These are phyloP conservation scores for Yarrowia sp. DNA, from an alignment of 805 yeast genomes.

Conservation along the genomic window DNA sequence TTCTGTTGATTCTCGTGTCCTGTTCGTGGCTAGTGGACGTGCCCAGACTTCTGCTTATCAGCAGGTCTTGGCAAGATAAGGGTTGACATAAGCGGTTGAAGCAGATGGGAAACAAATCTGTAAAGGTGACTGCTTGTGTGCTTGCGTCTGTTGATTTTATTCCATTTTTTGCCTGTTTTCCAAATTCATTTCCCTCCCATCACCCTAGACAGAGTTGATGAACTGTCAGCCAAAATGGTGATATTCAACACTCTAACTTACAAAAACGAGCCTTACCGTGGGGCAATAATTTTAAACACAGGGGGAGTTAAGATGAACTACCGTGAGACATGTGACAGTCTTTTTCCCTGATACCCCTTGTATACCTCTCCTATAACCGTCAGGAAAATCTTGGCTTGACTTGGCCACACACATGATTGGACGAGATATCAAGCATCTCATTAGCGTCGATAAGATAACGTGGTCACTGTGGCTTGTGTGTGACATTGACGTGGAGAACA, in stretches of 20 bases:
- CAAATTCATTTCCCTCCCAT: neutral
- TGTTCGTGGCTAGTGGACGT: slow-evolving; percentile 1
- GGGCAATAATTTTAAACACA: no score
- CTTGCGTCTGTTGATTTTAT: no score
- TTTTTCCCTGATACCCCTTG: neutral
- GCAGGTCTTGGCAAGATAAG: slow-evolving; percentile 16
- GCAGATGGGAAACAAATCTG: no score
- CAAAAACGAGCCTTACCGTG: neutral
- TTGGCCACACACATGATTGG: neutral
- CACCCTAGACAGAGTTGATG: neutral
- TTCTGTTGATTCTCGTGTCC: neutral
- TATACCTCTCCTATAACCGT: neutral
- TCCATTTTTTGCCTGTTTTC: neutral
- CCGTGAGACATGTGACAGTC: neutral
- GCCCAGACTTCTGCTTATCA: slow-evolving; percentile 13
- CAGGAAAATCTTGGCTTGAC: neutral
- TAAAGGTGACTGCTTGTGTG: no score
- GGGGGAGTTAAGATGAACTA: neutral
- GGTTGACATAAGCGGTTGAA: neutral
- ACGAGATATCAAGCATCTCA: neutral
- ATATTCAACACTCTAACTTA: neutral
- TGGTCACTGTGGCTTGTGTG: neutral
- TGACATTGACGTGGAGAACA: neutral
- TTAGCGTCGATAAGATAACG: slow-evolving; percentile 4
- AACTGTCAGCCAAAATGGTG: neutral